Conservation (phyloP, 805 yeast genomes). For the Yamadazyma takamatsuzukensis region DNA sequence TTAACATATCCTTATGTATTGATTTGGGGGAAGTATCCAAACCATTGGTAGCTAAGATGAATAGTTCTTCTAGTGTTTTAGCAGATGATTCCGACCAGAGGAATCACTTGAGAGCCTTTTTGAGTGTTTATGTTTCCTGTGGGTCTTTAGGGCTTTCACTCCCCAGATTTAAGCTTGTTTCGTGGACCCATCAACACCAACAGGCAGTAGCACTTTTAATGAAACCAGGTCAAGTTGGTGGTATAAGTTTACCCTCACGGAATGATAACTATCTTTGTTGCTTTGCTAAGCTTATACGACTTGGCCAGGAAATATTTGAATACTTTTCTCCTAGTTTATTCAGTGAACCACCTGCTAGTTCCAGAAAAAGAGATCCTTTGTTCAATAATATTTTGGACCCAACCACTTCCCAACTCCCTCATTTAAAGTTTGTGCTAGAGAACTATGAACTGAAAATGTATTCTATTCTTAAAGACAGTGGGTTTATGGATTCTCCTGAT, state of each 20-base stretch:
- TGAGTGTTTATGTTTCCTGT: slow-evolving; percentile 49
- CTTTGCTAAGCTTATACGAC: slow-evolving; percentile 41
- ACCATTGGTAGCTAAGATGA: slow-evolving; percentile 5
- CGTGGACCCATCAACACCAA: slow-evolving; percentile 46
- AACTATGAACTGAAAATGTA: slow-evolving; percentile 40
- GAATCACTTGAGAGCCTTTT: slow-evolving; percentile 36
- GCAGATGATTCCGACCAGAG: slow-evolving; percentile 20
- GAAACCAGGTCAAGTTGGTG: slow-evolving; percentile 15
- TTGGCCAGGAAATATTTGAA: slow-evolving; percentile 49
- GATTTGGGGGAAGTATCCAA: slow-evolving; percentile 39
- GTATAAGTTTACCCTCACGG: slow-evolving; percentile 17
- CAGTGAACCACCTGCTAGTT: slow-evolving; percentile 8
- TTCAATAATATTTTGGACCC: slow-evolving; percentile 13
- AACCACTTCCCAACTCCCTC: slow-evolving; percentile 11
- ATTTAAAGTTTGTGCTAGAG: slow-evolving; percentile 25
- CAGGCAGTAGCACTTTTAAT: slow-evolving; percentile 19
- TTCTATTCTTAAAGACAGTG: slow-evolving; percentile 37
- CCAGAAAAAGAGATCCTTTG: slow-evolving; percentile 8
- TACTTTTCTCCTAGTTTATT: slow-evolving; percentile 28
- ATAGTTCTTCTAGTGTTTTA: slow-evolving; percentile 14
- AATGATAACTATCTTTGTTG: slow-evolving; percentile 42
- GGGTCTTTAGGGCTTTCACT: slow-evolving; percentile 49
- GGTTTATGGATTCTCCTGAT: slow-evolving; percentile 25
- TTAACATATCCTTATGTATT: slow-evolving; percentile 45
- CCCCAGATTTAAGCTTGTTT: slow-evolving; percentile 48